These are phyloP conservation scores for Cutaneotrichosporon dermatis DNA, from an alignment of 1,284 basidiomycete species.

Conservation along the genomic window DNA sequence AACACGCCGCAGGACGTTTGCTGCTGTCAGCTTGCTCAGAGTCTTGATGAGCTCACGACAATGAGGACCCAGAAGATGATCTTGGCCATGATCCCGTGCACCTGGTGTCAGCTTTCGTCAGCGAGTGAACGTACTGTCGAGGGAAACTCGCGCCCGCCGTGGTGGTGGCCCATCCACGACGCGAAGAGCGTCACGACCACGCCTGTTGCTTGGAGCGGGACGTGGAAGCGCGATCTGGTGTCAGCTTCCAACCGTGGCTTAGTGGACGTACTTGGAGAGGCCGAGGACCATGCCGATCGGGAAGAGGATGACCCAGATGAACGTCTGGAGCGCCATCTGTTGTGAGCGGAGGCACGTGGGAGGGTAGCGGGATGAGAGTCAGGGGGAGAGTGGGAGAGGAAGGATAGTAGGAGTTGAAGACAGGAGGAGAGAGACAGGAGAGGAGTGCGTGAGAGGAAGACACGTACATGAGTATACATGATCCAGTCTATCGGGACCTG, in stretches of 20 bases:
- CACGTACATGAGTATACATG: conserved; percentile 63
- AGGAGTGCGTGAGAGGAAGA: too few species aligned
- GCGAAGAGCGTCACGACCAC: conserved; percentile 66
- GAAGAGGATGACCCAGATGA: conserved; percentile 76
- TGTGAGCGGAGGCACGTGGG: conserved; percentile 1
- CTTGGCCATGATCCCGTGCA: conserved; percentile 66
- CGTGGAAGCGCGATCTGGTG: conserved; percentile 64
- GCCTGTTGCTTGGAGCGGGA: conserved; percentile 70
- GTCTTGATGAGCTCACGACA: conserved; percentile 41
- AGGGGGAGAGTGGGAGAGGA: too few species aligned
- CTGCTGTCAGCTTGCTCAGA: conserved; percentile 22
- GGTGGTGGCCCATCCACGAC: conserved; percentile 73
- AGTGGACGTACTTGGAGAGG: conserved; percentile 56
- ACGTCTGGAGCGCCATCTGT: conserved; percentile 63
- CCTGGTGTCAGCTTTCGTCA: conserved; percentile 21
- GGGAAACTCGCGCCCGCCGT: conserved; percentile 68
- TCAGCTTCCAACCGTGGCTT: neutral
- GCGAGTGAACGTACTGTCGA: conserved; percentile 51
- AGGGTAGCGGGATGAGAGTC: too few species aligned
- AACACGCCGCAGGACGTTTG: conserved; percentile 79
- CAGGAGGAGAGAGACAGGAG: too few species aligned
- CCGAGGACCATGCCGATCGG: conserved; percentile 84
- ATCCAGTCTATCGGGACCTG: conserved; percentile 68
- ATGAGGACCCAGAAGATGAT: conserved; percentile 64
- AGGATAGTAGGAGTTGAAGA: too few species aligned